Evolutionary conservation across 2,329 filamentous ascomycete genomes (phyloP), one percentile per base, ranked within the genome.

Genomic region (Hansfordia pulvinata): DNA sequence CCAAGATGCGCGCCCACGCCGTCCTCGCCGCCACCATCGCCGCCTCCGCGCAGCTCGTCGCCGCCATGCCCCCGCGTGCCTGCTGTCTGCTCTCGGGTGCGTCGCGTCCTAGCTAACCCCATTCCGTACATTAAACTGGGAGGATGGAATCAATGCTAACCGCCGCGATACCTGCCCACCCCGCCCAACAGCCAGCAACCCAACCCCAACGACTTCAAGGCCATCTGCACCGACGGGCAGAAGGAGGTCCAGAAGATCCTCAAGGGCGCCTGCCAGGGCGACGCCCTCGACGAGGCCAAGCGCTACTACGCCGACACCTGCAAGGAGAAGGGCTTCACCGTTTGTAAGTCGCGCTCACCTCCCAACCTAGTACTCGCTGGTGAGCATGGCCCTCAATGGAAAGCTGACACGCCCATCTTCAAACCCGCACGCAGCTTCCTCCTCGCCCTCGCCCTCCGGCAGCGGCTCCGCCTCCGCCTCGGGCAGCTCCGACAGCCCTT

Each of bases 151-250:
- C 1, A 15, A 16, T 22, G n/a, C 10, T 23, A 29, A 20, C 10
- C 5, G 6, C 11, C 19, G n/a, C 10, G 21, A 31, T 35, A 31
- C 34, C 25, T 20, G 14, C 26, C 21, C 9, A 16, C 20, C 15
- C 6, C 6, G 20, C 13, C 14, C 28, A n/a, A 27, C 17, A 39
- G 37, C 12, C 29, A 36, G 23, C 34, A 36, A 32, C 27, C 26
- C 5, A 35, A 38, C 26, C 36, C 38, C 4, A 20, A 32, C 30
- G 38, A 38, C 27, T 22, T 39, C 28, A 35, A 40, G 33, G 39
- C 37, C n/a, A 35, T 57, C 21, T 52, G 52, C 32, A 46, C 38
- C 20, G 45, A 52, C 25, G 45, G 52, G 15, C 35, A 39, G 28
- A 21, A 35, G 8, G 25, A 46, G 28, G 27, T 38, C 21, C 29